These are phyloP conservation scores for Didymella keratinophila DNA, from an alignment of 2,329 filamentous ascomycete species.

Conservation along the genomic window DNA sequence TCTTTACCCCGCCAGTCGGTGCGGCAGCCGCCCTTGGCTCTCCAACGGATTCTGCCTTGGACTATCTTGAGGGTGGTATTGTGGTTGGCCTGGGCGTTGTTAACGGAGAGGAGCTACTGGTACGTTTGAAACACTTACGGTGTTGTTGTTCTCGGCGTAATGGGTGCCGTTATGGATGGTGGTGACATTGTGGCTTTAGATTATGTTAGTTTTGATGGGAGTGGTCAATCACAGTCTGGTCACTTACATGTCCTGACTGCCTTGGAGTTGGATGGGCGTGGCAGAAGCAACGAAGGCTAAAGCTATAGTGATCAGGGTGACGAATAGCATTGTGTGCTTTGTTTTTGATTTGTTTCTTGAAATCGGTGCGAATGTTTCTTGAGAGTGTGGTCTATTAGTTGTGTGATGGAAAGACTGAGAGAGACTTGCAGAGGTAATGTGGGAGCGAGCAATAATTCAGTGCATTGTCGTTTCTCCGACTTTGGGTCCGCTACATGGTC, in stretches of 20 bases:
- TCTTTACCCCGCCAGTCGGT: neutral
- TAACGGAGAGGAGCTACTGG: neutral
- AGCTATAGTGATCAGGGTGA: neutral
- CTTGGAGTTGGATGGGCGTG: neutral
- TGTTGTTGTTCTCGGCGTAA: too few species aligned
- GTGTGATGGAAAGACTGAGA: neutral
- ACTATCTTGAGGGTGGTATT: neutral
- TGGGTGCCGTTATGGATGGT: neutral
- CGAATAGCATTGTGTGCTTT: neutral
- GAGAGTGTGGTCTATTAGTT: neutral
- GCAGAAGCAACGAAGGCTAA: neutral
- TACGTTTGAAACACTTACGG: too few species aligned
- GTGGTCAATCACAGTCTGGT: neutral
- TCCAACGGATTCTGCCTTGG: neutral
- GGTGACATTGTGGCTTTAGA: neutral
- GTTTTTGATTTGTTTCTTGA: neutral
- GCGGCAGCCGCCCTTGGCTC: neutral
- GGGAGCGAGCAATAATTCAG: neutral
- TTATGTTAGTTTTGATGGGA: neutral
- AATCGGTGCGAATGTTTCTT: neutral
- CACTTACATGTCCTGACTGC: neutral
- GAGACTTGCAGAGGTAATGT: neutral
- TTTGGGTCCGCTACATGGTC: too few species aligned
- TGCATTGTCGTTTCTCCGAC: too few species aligned
- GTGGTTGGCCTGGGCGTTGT: neutral